A percentile compares a stretch with the other conserved stretches of the same genome.
phyloP scores from a whole-genome alignment of 805 yeast genomes.

The Wickerhamomyces alni region DNA sequence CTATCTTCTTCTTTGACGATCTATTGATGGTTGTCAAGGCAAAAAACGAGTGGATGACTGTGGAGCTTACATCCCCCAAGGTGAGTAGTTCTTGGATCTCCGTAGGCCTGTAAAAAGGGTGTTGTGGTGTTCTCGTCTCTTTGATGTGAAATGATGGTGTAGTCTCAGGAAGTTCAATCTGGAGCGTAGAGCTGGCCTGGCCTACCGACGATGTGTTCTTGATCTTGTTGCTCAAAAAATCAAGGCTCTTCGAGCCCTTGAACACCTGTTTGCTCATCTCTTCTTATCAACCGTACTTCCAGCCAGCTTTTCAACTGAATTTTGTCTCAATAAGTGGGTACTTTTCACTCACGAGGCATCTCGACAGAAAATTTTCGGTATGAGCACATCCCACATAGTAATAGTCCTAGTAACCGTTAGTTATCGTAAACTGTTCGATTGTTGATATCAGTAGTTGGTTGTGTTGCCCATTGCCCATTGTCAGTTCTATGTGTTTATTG shows the following conservation, averaged over 20 bases:
- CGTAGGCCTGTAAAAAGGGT: not conserved
- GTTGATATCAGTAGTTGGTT: too few relatives aligned
- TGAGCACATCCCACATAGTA: too few relatives aligned
- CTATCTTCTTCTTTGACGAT: not conserved
- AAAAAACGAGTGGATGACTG: not conserved
- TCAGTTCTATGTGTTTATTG: too few relatives aligned
- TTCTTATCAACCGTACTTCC: too few relatives aligned
- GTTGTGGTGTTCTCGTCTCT: not conserved
- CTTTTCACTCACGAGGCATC: not conserved
- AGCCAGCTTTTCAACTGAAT: too few relatives aligned
- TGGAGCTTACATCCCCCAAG: not conserved
- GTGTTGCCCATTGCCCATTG: too few relatives aligned
- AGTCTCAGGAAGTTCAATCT: not conserved
- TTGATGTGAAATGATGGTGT: not conserved
- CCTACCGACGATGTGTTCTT: not conserved
- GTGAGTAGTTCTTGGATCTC: not conserved
- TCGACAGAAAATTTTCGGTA: not conserved
- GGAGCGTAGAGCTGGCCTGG: not conserved
- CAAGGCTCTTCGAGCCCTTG: slow-evolving; percentile 7
- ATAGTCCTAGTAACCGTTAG: too few relatives aligned
- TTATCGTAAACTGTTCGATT: too few relatives aligned
- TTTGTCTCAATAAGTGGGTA: too few relatives aligned
- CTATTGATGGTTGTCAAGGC: not conserved
- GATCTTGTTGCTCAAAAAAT: slow-evolving; percentile 5
- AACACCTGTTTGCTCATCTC: slow-evolving; percentile 7